phyloP scores from a whole-genome alignment of 495 filamentous ascomycete genomes.

The Daldinia grandis region DNA sequence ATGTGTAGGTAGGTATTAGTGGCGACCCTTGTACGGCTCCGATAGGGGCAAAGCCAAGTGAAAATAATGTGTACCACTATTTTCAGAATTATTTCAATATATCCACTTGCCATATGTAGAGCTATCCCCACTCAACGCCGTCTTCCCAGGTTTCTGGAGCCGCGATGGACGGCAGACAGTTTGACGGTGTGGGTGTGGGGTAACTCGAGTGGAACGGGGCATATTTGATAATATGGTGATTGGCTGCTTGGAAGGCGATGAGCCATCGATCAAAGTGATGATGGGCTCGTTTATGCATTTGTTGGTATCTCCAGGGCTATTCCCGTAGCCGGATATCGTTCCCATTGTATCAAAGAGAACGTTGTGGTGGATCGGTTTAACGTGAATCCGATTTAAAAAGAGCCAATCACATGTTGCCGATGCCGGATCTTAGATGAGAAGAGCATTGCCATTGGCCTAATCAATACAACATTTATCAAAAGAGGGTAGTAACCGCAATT shows the following conservation, averaged over 20 bases:
- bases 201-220: background rate
- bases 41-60: background rate
- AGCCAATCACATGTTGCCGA: constrained; percentile 15
- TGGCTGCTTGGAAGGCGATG: background rate
- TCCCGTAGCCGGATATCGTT: constrained; percentile 2
- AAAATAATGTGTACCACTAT: background rate
- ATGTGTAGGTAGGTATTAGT: background rate
- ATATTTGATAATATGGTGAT: background rate
- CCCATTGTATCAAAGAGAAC: background rate
- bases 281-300: background rate
- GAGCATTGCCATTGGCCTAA: constrained; percentile 18
- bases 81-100: background rate
- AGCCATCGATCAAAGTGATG: background rate
- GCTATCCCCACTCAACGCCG: background rate
- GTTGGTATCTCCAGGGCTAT: constrained; percentile 1
- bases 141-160: constrained; percentile 3
- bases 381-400: background rate
- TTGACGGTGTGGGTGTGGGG: background rate
- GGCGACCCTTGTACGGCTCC: background rate
- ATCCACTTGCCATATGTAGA: background rate
- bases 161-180: background rate
- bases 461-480: background rate
- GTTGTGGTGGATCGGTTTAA: background rate
- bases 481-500: background rate
- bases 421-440: constrained; percentile 17